Evolutionary conservation across 306 rosid species (phyloP).

Genomic region (Gastrolobium villosum): DNA sequence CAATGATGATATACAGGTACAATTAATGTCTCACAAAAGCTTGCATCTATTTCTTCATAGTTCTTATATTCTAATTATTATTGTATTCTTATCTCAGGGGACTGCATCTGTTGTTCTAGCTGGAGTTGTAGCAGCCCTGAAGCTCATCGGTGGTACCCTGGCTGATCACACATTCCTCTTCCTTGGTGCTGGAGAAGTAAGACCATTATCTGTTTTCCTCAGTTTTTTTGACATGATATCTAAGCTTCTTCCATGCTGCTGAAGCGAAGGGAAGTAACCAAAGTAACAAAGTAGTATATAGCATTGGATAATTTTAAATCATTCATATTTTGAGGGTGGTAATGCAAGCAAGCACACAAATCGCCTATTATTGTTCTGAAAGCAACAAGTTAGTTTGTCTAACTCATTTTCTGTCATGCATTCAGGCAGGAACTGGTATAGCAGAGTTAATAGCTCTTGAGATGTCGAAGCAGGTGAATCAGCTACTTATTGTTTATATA

Average conservation of each 20-base stretch:
- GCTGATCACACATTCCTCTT: conserved; percentile 87
- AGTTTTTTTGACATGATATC: neutral
- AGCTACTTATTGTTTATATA: conserved; percentile 20
- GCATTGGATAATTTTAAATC: neutral
- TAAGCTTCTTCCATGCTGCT: conserved; percentile 17
- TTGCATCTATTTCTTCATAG: conserved; percentile 18
- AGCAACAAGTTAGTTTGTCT: conserved; percentile 25
- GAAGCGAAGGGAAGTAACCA: neutral
- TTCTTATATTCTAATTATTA: conserved; percentile 3
- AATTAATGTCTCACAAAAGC: neutral
- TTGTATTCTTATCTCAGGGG: conserved; percentile 67
- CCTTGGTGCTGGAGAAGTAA: conserved; percentile 97
- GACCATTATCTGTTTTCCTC: conserved; percentile 4
- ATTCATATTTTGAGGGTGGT: neutral
- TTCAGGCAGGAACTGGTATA: conserved; percentile 96
- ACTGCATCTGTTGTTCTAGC: conserved; percentile 97
- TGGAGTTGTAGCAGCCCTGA: conserved; percentile 89
- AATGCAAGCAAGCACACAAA: conserved; percentile 10
- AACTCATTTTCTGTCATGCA: conserved; percentile 39
- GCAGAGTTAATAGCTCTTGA: conserved; percentile 97
- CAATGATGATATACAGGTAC: conserved; percentile 97
- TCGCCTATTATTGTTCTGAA: conserved; percentile 1
- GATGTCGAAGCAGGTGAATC: conserved; percentile 73
- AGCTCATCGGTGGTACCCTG: conserved; percentile 78
- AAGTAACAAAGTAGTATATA: neutral